Percentiles rank a stretch among this genome's conserved stretches.
These are phyloP conservation scores for Cyclotella atomus DNA, from an alignment of 108 stramenopile species.

Conservation along the genomic window DNA sequence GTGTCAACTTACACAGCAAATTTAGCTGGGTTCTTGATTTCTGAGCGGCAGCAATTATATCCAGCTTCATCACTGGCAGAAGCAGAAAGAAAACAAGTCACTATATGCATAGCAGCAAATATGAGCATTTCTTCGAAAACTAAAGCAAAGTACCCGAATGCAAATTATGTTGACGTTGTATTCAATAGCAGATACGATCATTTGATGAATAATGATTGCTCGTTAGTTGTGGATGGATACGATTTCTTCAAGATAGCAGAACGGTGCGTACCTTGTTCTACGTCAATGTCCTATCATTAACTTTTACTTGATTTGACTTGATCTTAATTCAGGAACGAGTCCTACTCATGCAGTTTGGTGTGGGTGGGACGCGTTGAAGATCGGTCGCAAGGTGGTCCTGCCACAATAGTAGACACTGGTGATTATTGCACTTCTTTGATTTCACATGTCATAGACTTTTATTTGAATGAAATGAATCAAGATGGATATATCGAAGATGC, in stretches of 20 bases:
- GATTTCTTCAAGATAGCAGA: slow-evolving; percentile 15
- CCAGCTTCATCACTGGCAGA: slow-evolving; percentile 33
- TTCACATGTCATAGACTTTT: slow-evolving; percentile 35
- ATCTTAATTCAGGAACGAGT: background rate
- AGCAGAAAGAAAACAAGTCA: slow-evolving; percentile 3
- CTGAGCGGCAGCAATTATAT: background rate
- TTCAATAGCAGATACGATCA: slow-evolving; percentile 21
- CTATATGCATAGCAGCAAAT: slow-evolving; percentile 28
- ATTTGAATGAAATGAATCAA: slow-evolving; percentile 44
- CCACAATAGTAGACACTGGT: slow-evolving; percentile 42
- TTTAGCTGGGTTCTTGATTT: slow-evolving; percentile 42
- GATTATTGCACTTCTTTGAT: slow-evolving; percentile 41
- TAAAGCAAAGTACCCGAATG: slow-evolving; percentile 19
- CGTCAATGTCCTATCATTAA: background rate
- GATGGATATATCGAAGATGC: slow-evolving; percentile 48
- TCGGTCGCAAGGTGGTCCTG: slow-evolving; percentile 26
- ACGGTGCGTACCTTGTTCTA: background rate
- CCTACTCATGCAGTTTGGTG: slow-evolving; percentile 33
- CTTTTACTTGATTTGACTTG: background rate
- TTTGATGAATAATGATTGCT: slow-evolving; percentile 28
- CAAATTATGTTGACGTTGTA: slow-evolving; percentile 13
- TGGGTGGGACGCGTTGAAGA: slow-evolving; percentile 33
- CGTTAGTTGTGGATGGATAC: slow-evolving; percentile 14
- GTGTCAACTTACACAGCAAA: slow-evolving; percentile 49
- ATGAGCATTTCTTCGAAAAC: slow-evolving; percentile 5